phyloP scores from a whole-genome alignment of 345 rosid genomes.

The Moricandia arvensis region DNA sequence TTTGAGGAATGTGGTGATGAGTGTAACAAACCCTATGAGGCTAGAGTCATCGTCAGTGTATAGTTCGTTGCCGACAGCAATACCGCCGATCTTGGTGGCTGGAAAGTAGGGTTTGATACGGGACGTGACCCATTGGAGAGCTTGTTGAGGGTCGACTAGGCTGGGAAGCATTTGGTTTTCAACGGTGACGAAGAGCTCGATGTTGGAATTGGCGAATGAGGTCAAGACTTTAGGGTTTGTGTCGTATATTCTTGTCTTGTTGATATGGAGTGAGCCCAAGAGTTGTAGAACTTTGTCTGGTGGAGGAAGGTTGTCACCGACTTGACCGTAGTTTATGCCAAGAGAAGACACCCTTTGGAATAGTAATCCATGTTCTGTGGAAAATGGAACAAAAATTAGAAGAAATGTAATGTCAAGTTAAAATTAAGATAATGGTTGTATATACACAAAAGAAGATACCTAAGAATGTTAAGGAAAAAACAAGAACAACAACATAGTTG shows the following conservation, averaged over 20 bases:
- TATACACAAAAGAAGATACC: slow-evolving; percentile 34
- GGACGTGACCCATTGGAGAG: slow-evolving; percentile 72
- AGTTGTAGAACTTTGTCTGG: slow-evolving; percentile 71
- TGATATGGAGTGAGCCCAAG: slow-evolving; percentile 56
- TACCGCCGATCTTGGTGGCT: slow-evolving; percentile 63
- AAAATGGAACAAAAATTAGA: not conserved
- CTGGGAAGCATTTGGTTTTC: slow-evolving; percentile 68
- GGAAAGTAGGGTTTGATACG: slow-evolving; percentile 71
- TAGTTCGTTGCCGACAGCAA: slow-evolving; percentile 75
- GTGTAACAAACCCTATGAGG: slow-evolving; percentile 38
- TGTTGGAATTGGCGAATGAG: slow-evolving; percentile 67
- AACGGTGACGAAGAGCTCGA: slow-evolving; percentile 75
- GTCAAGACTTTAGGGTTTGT: slow-evolving; percentile 73
- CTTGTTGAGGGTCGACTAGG: slow-evolving; percentile 67
- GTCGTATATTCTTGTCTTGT: slow-evolving; percentile 78
- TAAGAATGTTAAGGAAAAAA: slow-evolving; percentile 41
- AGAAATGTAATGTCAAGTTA: not conserved
- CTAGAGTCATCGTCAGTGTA: slow-evolving; percentile 54
- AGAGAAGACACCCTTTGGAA: slow-evolving; percentile 51
- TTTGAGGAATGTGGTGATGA: slow-evolving; percentile 9
- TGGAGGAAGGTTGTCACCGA: slow-evolving; percentile 70
- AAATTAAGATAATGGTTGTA: not conserved
- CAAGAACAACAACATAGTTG: slow-evolving; percentile 39
- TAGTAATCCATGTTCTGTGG: slow-evolving; percentile 46
- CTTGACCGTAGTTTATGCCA: slow-evolving; percentile 93